Percentiles rank a stretch among this genome's conserved stretches.
Evolutionary conservation across 257 asterid genomes (phyloP).

Genomic region (Capsicum rhomboideum): DNA sequence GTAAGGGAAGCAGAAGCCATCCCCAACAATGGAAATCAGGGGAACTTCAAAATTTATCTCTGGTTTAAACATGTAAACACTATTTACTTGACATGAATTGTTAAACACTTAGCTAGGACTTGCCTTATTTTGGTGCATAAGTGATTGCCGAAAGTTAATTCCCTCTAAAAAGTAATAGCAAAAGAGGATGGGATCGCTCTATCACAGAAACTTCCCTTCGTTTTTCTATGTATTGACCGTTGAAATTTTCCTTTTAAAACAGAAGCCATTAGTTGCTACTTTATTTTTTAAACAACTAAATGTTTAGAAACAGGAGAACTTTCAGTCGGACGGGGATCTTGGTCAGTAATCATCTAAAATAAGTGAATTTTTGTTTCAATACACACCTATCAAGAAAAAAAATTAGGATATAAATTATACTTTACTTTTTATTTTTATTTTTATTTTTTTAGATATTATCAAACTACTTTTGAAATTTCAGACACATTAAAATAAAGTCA

Average conservation of each 20-base stretch:
- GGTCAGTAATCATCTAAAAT: no score
- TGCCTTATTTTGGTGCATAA: background rate
- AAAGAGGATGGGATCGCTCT: background rate
- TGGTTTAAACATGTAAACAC: constrained; percentile 25
- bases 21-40: constrained; percentile 18
- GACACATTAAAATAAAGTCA: no score
- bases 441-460: no score
- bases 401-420: no score
- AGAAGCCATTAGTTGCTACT: background rate
- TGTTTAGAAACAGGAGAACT: background rate
- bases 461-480: no score
- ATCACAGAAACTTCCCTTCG: background rate
- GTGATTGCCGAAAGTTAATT: background rate
- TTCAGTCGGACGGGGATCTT: constrained; percentile 1
- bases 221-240: background rate
- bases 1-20: constrained; percentile 35
- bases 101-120: background rate
- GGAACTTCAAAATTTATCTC: constrained; percentile 22
- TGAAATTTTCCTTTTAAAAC: background rate
- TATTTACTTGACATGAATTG: background rate
- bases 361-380: no score
- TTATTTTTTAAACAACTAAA: background rate
- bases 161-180: background rate
- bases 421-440: no score
- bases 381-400: no score